phyloP scores from a whole-genome alignment of 1,284 basidiomycete species.

The Psilocybe mexicana region DNA sequence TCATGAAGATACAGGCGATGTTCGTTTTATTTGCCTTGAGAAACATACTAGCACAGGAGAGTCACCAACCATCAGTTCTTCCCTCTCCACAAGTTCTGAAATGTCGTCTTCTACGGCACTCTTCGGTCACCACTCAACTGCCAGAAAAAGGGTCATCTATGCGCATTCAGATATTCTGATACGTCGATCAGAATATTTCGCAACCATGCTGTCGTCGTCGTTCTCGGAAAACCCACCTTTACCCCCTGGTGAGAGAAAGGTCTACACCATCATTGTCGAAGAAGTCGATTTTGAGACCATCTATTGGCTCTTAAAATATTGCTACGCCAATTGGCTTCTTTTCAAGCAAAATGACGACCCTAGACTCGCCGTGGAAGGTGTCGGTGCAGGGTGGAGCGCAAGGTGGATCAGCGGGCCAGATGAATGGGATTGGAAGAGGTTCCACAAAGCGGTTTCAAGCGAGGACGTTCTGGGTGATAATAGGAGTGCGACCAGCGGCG shows the following conservation, averaged over 20 bases:
- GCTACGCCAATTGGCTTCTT: constrained; percentile 76
- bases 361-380: constrained; percentile 58
- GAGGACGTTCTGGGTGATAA: constrained; percentile 45
- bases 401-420: constrained; percentile 54
- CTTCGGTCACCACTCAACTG: constrained; percentile 45
- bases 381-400: constrained; percentile 63
- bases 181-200: constrained; percentile 77
- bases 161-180: constrained; percentile 79
- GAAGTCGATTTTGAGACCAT: constrained; percentile 83
- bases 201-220: constrained; percentile 73
- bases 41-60: constrained; percentile 39
- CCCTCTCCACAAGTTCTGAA: constrained; percentile 26
- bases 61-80: constrained; percentile 29
- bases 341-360: constrained; percentile 69
- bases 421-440: constrained; percentile 73
- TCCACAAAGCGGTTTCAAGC: constrained; percentile 42
- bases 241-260: constrained; percentile 51
- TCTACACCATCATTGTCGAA: constrained; percentile 71
- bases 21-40: constrained; percentile 71
- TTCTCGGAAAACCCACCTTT: constrained; percentile 59
- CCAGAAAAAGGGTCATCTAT: constrained; percentile 72
- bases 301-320: constrained; percentile 82
- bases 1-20: constrained; percentile 47
- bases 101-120: constrained; percentile 44
- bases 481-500: constrained; percentile 53